Conservation (phyloP, 208 protist genomes). For the Trypanosoma scelopori region DNA sequence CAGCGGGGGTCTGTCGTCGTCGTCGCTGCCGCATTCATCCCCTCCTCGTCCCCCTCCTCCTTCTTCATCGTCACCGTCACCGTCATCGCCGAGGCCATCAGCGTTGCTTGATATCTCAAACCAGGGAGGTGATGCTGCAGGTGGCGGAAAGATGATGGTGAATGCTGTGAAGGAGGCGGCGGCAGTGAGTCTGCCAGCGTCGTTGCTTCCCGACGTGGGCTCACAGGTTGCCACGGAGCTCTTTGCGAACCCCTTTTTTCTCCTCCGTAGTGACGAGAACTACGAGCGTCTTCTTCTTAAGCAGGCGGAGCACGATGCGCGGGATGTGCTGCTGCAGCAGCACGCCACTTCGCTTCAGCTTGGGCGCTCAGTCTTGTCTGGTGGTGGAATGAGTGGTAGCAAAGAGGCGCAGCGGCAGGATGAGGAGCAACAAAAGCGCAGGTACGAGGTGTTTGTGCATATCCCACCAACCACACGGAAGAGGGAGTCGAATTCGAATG, state of each 20-base stretch:
- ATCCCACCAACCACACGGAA: neutral
- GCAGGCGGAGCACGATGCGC: conserved; percentile 58
- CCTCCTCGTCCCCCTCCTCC: no score
- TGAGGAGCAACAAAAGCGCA: neutral
- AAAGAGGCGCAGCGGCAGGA: neutral
- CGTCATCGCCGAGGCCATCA: no score
- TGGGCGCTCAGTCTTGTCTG: neutral
- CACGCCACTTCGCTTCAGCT: neutral
- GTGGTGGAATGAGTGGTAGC: neutral
- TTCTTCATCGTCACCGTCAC: no score
- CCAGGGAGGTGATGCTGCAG: no score
- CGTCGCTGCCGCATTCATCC: no score
- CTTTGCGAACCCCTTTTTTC: conserved; percentile 53
- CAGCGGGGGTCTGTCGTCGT: no score
- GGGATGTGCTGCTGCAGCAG: conserved; percentile 10
- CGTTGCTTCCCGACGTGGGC: neutral
- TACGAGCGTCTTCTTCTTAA: conserved; percentile 58
- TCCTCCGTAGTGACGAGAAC: conserved; percentile 75
- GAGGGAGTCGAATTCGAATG: neutral
- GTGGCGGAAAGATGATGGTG: no score
- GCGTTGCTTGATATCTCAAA: no score
- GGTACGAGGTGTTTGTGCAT: neutral
- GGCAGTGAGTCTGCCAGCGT: neutral
- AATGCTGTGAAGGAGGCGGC: no score
- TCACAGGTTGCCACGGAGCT: conserved; percentile 24